phyloP scores from a whole-genome alignment of 129 eudicot species.

The Deinandra increscens region DNA sequence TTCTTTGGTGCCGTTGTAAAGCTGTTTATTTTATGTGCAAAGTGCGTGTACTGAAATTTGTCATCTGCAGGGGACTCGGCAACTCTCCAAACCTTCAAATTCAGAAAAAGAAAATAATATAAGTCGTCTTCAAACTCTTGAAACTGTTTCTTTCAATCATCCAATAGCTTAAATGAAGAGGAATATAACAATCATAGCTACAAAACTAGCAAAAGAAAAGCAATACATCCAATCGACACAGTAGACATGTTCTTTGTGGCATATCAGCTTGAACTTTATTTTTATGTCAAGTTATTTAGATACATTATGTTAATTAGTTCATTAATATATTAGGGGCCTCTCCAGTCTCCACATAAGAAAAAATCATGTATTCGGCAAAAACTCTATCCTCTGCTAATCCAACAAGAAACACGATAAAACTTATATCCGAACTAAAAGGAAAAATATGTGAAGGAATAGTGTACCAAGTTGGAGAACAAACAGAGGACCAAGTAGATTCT shows the following conservation, averaged over 20 bases:
- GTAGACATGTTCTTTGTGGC: background rate
- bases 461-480: too few species aligned
- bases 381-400: too few species aligned
- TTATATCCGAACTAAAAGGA: too few species aligned
- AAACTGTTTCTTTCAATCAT: slow-evolving; percentile 1
- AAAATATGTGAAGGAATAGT: too few species aligned
- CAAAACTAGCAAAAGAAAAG: background rate
- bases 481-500: too few species aligned
- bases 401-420: too few species aligned
- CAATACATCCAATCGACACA: background rate
- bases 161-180: background rate
- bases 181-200: background rate
- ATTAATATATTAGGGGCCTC: background rate
- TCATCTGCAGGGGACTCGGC: slow-evolving; percentile 72
- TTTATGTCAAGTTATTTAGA: background rate
- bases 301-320: background rate
- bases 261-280: background rate
- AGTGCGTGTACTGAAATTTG: slow-evolving; percentile 82
- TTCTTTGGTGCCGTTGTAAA: slow-evolving; percentile 93
- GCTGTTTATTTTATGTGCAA: slow-evolving; percentile 94
- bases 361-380: too few species aligned
- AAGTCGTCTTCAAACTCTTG: background rate
- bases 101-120: background rate
- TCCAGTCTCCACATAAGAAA: too few species aligned
- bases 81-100: slow-evolving; percentile 78